Evolutionary conservation across 768 basidiomycete species (phyloP), one percentile per base, ranked within the genome.

Genomic region (Phallus indusiatus): DNA sequence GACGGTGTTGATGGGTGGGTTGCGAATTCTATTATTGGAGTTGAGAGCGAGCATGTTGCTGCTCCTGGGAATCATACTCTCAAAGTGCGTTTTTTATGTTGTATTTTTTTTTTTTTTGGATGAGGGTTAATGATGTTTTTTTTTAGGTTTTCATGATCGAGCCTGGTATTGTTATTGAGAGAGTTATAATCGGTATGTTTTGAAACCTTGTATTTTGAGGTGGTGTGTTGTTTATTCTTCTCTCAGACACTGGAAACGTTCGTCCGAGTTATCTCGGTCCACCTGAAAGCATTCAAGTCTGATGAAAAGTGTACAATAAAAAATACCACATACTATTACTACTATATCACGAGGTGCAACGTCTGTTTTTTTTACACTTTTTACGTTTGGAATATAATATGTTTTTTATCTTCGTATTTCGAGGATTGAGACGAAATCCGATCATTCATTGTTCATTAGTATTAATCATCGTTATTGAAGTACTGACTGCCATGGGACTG

Each of bases 261-360:
- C 63, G 68, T 51, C 68, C 76, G 0, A 83, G 81, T 63, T 86
- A 84, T 65, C 73, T 86, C 34, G 84, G 84, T 6, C 83, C 83
- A 33, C 82, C 83, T 1, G 84, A 85, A 68, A 82, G 81, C 65
- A 65, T 73, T 18, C 61, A 28, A 21, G 61, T 68, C 35, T 68
- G n/a, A n/a, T n/a, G n/a, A 50, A 60, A 48, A 28, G 28, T 28
- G 28, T 28, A 28, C 7, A 7, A 28, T n/a, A n/a, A n/a, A n/a
- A n/a, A n/a, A n/a, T n/a, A n/a, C n/a, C n/a, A n/a, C n/a, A n/a
- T 28, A 28, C 28, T 28, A 3, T 3, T 28, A 7, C 2, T 28
- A 7, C 28, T 28, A 28, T 7, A 28, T 28, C 7, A 28, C 28
- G 28, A 2, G 7, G 28, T 28, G 28, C 7, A 3, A 28, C 7